Evolutionary conservation across 106 monocot species (phyloP).

Genomic region (Platanthera guangdongensis): DNA sequence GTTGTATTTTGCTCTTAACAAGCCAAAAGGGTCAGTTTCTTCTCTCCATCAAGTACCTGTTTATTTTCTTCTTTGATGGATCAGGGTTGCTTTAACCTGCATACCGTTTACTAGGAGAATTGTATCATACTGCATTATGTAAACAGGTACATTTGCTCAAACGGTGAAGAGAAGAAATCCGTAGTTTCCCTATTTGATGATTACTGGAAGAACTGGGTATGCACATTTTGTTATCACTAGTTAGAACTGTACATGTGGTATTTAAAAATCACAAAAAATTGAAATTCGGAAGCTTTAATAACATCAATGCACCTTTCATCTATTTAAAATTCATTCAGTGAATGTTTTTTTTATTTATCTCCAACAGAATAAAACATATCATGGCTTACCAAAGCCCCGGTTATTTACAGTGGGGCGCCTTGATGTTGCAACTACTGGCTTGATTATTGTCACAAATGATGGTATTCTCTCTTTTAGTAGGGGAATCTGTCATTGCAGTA

Average conservation of each 20-base stretch:
- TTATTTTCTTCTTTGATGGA: not conserved
- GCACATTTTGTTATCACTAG: slow-evolving; percentile 4
- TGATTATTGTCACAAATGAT: slow-evolving; percentile 96
- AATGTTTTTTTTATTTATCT: not conserved
- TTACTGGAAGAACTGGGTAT: slow-evolving; percentile 86
- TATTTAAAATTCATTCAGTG: not conserved
- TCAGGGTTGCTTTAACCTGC: not conserved
- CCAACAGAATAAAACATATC: slow-evolving; percentile 61
- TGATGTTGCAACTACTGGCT: slow-evolving; percentile 93
- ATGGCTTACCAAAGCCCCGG: slow-evolving; percentile 71
- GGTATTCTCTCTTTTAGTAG: slow-evolving; percentile 33
- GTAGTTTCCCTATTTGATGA: slow-evolving; percentile 84
- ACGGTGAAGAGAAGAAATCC: slow-evolving; percentile 71
- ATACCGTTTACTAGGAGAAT: not conserved
- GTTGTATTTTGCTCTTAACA: slow-evolving; percentile 96
- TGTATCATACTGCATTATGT: not conserved
- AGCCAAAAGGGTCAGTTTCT: slow-evolving; percentile 82
- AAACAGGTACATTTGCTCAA: slow-evolving; percentile 88
- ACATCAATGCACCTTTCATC: not conserved
- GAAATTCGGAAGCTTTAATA: not conserved
- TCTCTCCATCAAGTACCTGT: not conserved
- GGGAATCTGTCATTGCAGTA: not conserved
- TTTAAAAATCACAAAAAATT: not conserved
- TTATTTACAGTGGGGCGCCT: slow-evolving; percentile 96
- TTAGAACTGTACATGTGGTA: not conserved